Evolutionary conservation across 192 early-diverging fungal species (phyloP).

Genomic region (Backusella macrospora): DNA sequence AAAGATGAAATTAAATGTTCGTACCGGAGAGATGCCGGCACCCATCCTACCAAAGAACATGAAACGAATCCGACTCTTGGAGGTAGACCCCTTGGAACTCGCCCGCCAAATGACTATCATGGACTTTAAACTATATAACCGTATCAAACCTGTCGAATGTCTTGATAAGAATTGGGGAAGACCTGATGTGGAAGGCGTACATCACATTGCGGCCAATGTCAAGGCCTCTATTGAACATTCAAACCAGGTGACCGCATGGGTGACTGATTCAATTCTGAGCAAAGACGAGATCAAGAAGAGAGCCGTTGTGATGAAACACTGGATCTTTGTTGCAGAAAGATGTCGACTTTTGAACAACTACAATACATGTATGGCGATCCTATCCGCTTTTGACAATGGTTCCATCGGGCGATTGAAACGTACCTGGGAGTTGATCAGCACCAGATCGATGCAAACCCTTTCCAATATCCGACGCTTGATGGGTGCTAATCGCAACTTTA

Average conservation of each 20-base stretch:
- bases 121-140: constrained; percentile 76
- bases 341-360: constrained; percentile 89
- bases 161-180: constrained; percentile 86
- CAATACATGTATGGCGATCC: constrained; percentile 86
- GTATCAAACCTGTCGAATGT: constrained; percentile 85
- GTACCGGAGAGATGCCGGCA: constrained; percentile 63
- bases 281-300: constrained; percentile 84
- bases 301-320: constrained; percentile 76
- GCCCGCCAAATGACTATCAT: constrained; percentile 95
- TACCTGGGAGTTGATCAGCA: constrained; percentile 75
- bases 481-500: constrained; percentile 80
- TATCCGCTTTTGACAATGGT: constrained; percentile 83
- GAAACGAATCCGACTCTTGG: constrained; percentile 76
- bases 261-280: constrained; percentile 77
- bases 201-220: constrained; percentile 73
- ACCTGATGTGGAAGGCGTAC: constrained; percentile 48
- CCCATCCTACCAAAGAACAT: constrained; percentile 82
- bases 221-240: constrained; percentile 84
- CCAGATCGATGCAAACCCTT: constrained; percentile 56
- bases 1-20: constrained; percentile 67
- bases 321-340: constrained; percentile 77
- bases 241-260: constrained; percentile 87
- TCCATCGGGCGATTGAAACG: constrained; percentile 87
- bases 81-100: constrained; percentile 89
- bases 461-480: constrained; percentile 73